Conservation (phyloP, 2,329 filamentous ascomycete genomes). For the Camillea tinctor region DNA sequence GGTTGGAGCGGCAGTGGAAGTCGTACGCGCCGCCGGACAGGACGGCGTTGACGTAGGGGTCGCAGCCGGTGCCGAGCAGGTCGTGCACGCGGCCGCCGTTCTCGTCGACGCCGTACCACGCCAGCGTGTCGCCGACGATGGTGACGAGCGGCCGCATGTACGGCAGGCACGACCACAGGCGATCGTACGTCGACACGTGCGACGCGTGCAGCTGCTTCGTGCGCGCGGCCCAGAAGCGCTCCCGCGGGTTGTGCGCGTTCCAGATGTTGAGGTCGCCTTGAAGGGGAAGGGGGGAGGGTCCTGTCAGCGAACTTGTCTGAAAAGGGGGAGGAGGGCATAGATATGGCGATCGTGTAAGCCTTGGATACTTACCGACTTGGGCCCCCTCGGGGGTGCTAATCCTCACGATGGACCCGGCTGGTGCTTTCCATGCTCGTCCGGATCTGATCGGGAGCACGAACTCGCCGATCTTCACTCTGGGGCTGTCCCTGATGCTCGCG, state of each 20-base stretch:
- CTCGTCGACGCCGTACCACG: slow-evolving; percentile 58
- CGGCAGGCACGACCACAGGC: slow-evolving; percentile 75
- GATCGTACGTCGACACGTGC: slow-evolving; percentile 69
- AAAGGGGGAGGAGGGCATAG: neutral
- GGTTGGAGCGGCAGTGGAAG: slow-evolving; percentile 82
- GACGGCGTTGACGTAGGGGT: slow-evolving; percentile 78
- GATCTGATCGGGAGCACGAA: slow-evolving; percentile 72
- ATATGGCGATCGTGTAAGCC: slow-evolving; percentile 13
- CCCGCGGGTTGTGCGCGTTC: slow-evolving; percentile 72
- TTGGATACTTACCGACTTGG: slow-evolving; percentile 57
- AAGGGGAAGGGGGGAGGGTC: neutral
- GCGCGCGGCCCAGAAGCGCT: slow-evolving; percentile 78
- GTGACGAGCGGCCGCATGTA: slow-evolving; percentile 75
- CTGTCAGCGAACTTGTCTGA: neutral
- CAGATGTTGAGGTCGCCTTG: slow-evolving; percentile 77
- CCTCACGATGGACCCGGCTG: slow-evolving; percentile 65
- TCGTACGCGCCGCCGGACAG: slow-evolving; percentile 63
- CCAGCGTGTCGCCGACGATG: slow-evolving; percentile 66
- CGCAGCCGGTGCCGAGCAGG: slow-evolving; percentile 77
- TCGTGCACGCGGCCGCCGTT: slow-evolving; percentile 72
- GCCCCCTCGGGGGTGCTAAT: slow-evolving; percentile 75
- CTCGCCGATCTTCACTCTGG: slow-evolving; percentile 42
- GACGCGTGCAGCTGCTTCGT: slow-evolving; percentile 77
- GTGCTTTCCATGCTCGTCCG: slow-evolving; percentile 70
- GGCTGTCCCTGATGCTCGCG: slow-evolving; percentile 55